Evolutionary conservation across 2,329 filamentous ascomycete genomes (phyloP), one percentile per base, ranked within the genome.

Genomic region (Hypoxylon sp.): DNA sequence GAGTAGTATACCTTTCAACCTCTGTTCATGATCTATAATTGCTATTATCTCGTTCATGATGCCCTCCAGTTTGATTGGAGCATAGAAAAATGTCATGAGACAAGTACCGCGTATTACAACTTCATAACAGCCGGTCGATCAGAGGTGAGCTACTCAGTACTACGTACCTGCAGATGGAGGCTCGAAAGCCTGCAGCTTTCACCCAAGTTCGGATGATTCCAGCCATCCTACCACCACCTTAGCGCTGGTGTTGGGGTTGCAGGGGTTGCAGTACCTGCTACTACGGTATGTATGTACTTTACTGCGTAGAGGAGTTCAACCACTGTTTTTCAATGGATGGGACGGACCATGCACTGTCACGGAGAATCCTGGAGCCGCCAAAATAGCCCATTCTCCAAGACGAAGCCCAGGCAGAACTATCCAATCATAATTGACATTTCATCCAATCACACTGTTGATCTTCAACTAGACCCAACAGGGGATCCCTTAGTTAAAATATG

Each of bases 121-220:
- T 57, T 65, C 50, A 61, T 60, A 62, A 67, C 55, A 39, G 47
- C 42, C n/a, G 17, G 13, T 54, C 44, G 48, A 42, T 29, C 51
- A 65, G 14, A 44, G 17, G 55, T 58, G 47, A 57, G 56, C 59
- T 39, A 52, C 35, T 51, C 22, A 55, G 63, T 64, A 51, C 55
- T 58, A 67, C 67, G 61, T 65, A 67, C 64, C 63, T 68, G 57
- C 64, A 65, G 60, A 67, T 59, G 56, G 63, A 52, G 63, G 59
- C 52, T 65, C 62, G 47, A 55, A 68, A 17, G 33, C 58, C 42
- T 63, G 57, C 35, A 47, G 48, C 56, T 35, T 53, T 51, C 50
- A 51, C 22, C 46, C 46, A 50, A 57, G 39, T 11, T 46, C 26
- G 31, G 54, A 46, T 47, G 14, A 35, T 56, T 33, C 52, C 46